A percentile compares a stretch with the other conserved stretches of the same genome.
Evolutionary conservation across 495 filamentous ascomycete species (phyloP).

Genomic region (Neohortaea acidophila): DNA sequence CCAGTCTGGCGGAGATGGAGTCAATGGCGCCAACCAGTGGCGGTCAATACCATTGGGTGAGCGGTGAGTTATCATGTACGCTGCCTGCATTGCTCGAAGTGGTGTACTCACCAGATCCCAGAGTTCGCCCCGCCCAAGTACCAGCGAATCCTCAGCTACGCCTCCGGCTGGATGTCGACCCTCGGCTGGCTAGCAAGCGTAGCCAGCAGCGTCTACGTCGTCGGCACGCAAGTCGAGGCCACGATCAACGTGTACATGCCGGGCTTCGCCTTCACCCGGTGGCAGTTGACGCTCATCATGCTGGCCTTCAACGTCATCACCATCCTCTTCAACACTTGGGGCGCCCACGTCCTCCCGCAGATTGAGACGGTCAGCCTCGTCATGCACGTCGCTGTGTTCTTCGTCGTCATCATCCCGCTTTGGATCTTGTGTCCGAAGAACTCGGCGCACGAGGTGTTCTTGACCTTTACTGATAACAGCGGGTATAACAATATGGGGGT

Average conservation of each 20-base stretch:
- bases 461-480: constrained; percentile 23
- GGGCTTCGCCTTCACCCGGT: constrained; percentile 20
- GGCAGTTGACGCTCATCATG: constrained; percentile 30
- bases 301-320: constrained; percentile 24
- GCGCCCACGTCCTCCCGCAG: constrained; percentile 26
- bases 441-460: constrained; percentile 22
- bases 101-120: constrained; percentile 35
- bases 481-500: constrained; percentile 27
- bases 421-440: constrained; percentile 24
- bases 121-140: constrained; percentile 31
- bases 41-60: constrained; percentile 40
- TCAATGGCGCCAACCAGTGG: constrained; percentile 37
- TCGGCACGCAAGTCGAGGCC: constrained; percentile 27
- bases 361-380: constrained; percentile 29
- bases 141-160: constrained; percentile 34
- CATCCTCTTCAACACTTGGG: constrained; percentile 31
- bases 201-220: constrained; percentile 27
- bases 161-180: constrained; percentile 36
- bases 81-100: not conserved
- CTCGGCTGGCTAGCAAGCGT: constrained; percentile 29
- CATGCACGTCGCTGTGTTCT: constrained; percentile 31
- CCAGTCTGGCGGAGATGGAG: constrained; percentile 41
- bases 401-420: constrained; percentile 26
- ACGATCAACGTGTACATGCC: constrained; percentile 21
- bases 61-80: no score